Percentiles rank a stretch among this genome's conserved stretches.
Evolutionary conservation across 208 protist species (phyloP).

Genomic region (Trypanosomatidae sp.): DNA sequence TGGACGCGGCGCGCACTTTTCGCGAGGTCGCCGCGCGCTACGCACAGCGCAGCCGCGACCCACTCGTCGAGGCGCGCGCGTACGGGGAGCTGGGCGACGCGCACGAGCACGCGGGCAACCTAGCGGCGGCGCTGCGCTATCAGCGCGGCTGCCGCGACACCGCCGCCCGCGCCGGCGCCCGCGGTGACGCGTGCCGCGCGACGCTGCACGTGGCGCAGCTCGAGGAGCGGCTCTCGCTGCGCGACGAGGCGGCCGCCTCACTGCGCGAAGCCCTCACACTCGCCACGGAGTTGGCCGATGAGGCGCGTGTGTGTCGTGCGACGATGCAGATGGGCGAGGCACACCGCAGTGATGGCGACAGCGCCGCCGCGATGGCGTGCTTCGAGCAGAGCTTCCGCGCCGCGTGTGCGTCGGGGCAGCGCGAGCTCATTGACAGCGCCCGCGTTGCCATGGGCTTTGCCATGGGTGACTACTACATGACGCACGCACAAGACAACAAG

Average conservation of each 20-base stretch:
- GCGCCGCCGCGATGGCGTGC: constrained; percentile 28
- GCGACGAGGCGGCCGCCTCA: constrained; percentile 39
- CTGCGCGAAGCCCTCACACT: constrained; percentile 48
- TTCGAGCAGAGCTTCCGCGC: constrained; percentile 65
- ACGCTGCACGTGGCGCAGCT: constrained; percentile 57
- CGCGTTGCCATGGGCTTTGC: constrained; percentile 80
- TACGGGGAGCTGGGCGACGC: constrained; percentile 60
- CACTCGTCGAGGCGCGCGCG: constrained; percentile 26
- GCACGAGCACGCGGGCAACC: constrained; percentile 50
- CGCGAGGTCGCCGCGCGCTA: constrained; percentile 25
- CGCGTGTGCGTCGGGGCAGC: constrained; percentile 31
- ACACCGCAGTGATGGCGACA: constrained; percentile 18
- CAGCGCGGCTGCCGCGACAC: constrained; percentile 46
- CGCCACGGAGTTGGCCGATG: constrained; percentile 48
- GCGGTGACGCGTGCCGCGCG: constrained; percentile 34
- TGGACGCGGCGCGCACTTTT: constrained; percentile 25
- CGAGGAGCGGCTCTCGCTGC: constrained; percentile 63
- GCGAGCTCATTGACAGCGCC: constrained; percentile 55
- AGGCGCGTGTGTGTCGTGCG: constrained; percentile 46
- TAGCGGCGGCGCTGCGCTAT: constrained; percentile 53
- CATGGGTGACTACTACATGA: constrained; percentile 59
- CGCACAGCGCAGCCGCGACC: constrained; percentile 21
- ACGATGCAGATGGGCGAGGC: constrained; percentile 77
- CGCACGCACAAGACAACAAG: constrained; percentile 36
- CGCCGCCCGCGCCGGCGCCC: constrained; percentile 17